Evolutionary conservation across 2,329 filamentous ascomycete genomes (phyloP).

Genomic region (Ascochyta lentis): DNA sequence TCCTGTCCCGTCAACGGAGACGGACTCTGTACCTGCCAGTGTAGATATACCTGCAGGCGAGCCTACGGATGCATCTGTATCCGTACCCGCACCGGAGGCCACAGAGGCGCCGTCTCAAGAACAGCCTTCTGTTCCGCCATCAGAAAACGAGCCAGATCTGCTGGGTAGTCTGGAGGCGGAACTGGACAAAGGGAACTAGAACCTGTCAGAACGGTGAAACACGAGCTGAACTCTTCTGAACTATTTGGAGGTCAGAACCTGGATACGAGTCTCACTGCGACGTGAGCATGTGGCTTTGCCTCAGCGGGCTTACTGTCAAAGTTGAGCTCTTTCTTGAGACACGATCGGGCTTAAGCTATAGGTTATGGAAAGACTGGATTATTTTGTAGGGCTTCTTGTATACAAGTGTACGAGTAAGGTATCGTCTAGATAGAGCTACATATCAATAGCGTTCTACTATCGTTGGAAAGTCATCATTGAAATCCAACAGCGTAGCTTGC

Average conservation of each 20-base stretch:
- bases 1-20: conserved; percentile 7
- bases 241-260: not conserved
- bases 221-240: not conserved
- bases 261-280: not conserved
- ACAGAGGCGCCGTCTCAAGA: conserved; percentile 17
- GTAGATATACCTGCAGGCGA: conserved; percentile 3
- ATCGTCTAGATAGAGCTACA: not conserved
- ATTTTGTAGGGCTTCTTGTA: not conserved
- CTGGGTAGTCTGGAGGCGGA: conserved; percentile 57
- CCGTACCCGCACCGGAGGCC: conserved; percentile 9
- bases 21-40: conserved; percentile 3
- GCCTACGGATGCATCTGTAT: conserved; percentile 4
- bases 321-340: not conserved
- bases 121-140: conserved; percentile 25
- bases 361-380: no score
- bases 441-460: not conserved
- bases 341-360: no score
- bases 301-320: not conserved
- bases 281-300: not conserved
- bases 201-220: not conserved
- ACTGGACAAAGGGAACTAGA: conserved; percentile 40
- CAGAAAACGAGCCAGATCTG: conserved; percentile 54
- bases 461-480: not conserved
- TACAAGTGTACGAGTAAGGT: not conserved
- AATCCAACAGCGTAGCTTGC: not conserved